These are phyloP conservation scores for Vigna trinervia DNA, from an alignment of 306 rosid genomes.

Conservation along the genomic window DNA sequence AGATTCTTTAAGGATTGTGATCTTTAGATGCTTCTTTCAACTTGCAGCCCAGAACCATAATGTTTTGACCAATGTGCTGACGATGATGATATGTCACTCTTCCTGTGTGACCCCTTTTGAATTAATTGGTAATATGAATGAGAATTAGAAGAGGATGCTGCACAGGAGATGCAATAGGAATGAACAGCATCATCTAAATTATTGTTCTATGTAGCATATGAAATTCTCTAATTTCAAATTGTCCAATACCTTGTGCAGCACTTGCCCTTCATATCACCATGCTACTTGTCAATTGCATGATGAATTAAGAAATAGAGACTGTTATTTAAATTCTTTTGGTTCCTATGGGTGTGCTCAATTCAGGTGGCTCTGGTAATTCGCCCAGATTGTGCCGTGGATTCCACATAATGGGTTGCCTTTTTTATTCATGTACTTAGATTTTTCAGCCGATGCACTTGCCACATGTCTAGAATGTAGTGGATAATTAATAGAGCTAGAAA, in stretches of 20 bases:
- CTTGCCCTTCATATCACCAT: too few relatives aligned
- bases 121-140: conserved; percentile 12
- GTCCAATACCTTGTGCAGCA: not conserved
- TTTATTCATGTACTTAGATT: not conserved
- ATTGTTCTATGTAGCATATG: not conserved
- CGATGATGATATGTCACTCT: conserved; percentile 6
- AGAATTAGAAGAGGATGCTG: not conserved
- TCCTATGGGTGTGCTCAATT: conserved; percentile 10
- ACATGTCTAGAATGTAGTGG: not conserved
- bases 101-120: not conserved
- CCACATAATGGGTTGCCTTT: not conserved
- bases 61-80: conserved; percentile 23
- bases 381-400: not conserved
- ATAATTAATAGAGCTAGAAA: not conserved
- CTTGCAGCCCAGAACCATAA: conserved; percentile 27
- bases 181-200: not conserved
- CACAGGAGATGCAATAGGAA: conserved; percentile 27
- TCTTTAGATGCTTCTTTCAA: conserved; percentile 31
- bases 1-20: conserved; percentile 37
- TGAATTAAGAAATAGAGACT: not conserved
- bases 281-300: too few relatives aligned
- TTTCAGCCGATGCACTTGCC: not conserved
- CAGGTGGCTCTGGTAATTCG: not conserved
- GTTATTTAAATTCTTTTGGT: not conserved
- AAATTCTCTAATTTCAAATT: not conserved